phyloP scores from a whole-genome alignment of 2,329 filamentous ascomycete species.

The Aspergillus piperis region DNA sequence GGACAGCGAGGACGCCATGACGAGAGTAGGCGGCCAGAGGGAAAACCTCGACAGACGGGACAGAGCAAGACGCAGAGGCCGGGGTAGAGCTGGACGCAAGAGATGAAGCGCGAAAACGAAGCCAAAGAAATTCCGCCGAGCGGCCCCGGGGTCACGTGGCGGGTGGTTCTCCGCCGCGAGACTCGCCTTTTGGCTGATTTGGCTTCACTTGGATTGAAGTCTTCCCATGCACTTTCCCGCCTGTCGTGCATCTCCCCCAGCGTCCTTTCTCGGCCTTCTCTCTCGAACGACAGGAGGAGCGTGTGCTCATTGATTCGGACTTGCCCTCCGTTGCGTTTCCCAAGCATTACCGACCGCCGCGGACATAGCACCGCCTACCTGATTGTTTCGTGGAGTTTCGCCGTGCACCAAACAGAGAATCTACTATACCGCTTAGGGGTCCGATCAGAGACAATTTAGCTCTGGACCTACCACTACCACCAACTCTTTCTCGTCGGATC shows the following conservation, averaged over 20 bases:
- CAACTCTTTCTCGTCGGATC: background rate
- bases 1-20: constrained; percentile 38
- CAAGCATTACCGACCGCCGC: background rate
- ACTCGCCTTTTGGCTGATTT: constrained; percentile 6
- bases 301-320: background rate
- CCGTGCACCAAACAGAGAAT: background rate
- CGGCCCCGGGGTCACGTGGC: constrained; percentile 11
- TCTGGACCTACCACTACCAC: background rate
- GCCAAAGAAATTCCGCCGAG: constrained; percentile 20
- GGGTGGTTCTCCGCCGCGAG: constrained; percentile 9
- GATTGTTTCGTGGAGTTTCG: background rate
- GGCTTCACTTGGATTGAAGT: background rate
- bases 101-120: constrained; percentile 2
- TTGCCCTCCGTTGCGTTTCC: background rate
- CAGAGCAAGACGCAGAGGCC: background rate
- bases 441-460: background rate
- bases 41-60: constrained; percentile 12
- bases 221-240: background rate
- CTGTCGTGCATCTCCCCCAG: background rate
- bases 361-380: background rate
- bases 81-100: background rate
- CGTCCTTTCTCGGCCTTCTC: background rate
- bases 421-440: background rate
- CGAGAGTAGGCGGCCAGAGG: constrained; percentile 13
- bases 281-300: background rate